A percentile compares a stretch with the other conserved stretches of the same genome.
These are phyloP conservation scores for Trametes maxima DNA, from an alignment of 768 basidiomycete species.

Conservation along the genomic window DNA sequence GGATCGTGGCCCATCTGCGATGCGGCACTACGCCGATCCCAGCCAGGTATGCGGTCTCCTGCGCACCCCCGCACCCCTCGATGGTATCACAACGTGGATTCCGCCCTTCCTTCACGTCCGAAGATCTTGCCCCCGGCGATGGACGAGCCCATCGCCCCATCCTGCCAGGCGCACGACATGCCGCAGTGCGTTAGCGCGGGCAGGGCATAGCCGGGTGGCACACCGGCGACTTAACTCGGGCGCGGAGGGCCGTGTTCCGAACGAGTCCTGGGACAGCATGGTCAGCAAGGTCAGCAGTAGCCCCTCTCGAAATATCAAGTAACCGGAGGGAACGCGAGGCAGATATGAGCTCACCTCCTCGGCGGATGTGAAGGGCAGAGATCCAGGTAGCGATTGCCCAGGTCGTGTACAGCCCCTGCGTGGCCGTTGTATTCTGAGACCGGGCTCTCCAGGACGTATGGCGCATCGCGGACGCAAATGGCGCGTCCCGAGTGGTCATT, in stretches of 20 bases:
- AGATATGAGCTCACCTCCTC: neutral
- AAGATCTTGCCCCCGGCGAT: no score
- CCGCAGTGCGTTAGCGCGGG: neutral
- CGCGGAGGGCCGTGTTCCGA: conserved; percentile 4
- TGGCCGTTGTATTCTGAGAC: neutral
- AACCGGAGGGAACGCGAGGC: neutral
- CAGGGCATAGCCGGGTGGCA: conserved; percentile 7
- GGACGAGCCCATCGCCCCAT: no score
- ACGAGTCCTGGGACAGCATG: neutral
- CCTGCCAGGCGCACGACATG: neutral
- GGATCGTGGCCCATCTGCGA: no score
- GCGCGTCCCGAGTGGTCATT: neutral
- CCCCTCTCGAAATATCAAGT: neutral
- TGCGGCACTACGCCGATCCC: no score
- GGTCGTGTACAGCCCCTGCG: conserved; percentile 11
- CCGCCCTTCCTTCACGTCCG: neutral
- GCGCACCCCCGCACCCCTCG: neutral
- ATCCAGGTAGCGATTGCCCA: neutral
- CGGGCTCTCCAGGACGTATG: neutral
- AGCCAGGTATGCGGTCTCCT: neutral
- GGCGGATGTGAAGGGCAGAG: conserved; percentile 7
- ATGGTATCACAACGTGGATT: neutral
- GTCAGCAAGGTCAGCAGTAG: neutral
- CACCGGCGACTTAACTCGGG: neutral
- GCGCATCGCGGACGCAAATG: no score